Conservation (phyloP, 75 land plant genomes). For the Picea glauca region DNA sequence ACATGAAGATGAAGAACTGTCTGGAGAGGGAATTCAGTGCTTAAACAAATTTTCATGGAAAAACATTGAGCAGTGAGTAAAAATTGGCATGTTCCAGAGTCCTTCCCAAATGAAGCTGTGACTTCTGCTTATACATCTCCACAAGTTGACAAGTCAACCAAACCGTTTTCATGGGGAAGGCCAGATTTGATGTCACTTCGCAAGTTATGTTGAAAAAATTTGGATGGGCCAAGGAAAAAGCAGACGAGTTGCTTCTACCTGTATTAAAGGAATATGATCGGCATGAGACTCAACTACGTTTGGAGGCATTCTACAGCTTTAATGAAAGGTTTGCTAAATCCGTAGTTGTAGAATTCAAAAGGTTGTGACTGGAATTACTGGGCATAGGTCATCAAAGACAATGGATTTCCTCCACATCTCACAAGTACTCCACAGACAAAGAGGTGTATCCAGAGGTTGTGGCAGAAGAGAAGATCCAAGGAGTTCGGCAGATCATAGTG, state of each 20-base stretch:
- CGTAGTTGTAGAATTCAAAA: constrained; percentile 85
- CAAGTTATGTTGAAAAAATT: constrained; percentile 54
- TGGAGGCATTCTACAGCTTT: constrained; percentile 43
- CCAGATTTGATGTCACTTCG: too few species aligned
- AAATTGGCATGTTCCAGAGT: too few species aligned
- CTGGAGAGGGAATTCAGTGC: constrained; percentile 14
- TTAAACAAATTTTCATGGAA: constrained; percentile 21
- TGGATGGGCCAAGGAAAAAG: constrained; percentile 87
- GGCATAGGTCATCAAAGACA: constrained; percentile 42
- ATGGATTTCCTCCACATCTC: constrained; percentile 30
- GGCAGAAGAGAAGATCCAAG: background rate
- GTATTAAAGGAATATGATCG: constrained; percentile 23
- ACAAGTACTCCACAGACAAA: constrained; percentile 7
- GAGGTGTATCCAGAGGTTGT: constrained; percentile 11
- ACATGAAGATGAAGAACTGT: constrained; percentile 7
- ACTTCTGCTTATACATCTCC: too few species aligned
- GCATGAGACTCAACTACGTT: constrained; percentile 93
- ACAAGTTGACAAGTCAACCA: too few species aligned
- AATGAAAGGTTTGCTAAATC: constrained; percentile 86
- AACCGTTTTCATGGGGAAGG: too few species aligned
- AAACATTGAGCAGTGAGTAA: too few species aligned
- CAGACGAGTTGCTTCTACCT: constrained; percentile 16
- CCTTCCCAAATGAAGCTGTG: too few species aligned
- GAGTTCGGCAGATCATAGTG: background rate
- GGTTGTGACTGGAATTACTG: constrained; percentile 81